phyloP scores from a whole-genome alignment of 768 basidiomycete genomes.

The Xerocomellus dryophilus region DNA sequence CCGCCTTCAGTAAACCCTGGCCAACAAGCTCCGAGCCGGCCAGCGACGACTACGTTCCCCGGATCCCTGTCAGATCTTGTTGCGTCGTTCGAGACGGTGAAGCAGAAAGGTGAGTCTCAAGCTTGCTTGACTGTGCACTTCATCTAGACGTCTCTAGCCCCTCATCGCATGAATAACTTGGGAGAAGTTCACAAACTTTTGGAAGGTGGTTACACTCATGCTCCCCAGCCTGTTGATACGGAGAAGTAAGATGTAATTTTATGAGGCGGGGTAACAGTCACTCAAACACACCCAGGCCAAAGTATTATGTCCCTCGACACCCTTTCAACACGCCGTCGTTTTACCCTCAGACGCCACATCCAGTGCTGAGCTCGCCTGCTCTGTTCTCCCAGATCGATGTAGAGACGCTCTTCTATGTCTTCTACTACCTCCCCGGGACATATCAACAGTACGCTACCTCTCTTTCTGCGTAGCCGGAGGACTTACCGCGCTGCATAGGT shows the following conservation, averaged over 20 bases:
- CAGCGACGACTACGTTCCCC: slow-evolving; percentile 58
- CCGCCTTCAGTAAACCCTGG: slow-evolving; percentile 53
- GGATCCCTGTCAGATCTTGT: slow-evolving; percentile 90
- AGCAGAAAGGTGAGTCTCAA: slow-evolving; percentile 80
- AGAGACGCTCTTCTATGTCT: slow-evolving; percentile 97
- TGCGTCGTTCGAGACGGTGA: slow-evolving; percentile 91
- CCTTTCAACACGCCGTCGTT: slow-evolving; percentile 89
- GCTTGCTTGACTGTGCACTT: background rate
- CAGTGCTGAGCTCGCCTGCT: slow-evolving; percentile 74
- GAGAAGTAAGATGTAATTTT: slow-evolving; percentile 74
- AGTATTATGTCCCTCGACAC: slow-evolving; percentile 94
- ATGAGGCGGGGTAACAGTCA: background rate
- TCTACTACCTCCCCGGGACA: slow-evolving; percentile 96
- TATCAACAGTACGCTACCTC: slow-evolving; percentile 77
- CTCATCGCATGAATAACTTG: slow-evolving; percentile 82
- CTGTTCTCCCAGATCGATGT: slow-evolving; percentile 91
- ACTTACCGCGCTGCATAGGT: slow-evolving; percentile 45
- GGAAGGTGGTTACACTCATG: slow-evolving; percentile 84
- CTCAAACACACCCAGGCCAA: slow-evolving; percentile 60
- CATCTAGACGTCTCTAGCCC: slow-evolving; percentile 40
- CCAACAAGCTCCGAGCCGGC: slow-evolving; percentile 40
- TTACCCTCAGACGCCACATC: slow-evolving; percentile 88
- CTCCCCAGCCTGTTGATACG: slow-evolving; percentile 91
- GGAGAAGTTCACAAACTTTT: slow-evolving; percentile 91
- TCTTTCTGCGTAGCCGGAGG: background rate